These are phyloP conservation scores for Zanthoxylum bungeanum DNA, from an alignment of 345 rosid species.

Conservation along the genomic window DNA sequence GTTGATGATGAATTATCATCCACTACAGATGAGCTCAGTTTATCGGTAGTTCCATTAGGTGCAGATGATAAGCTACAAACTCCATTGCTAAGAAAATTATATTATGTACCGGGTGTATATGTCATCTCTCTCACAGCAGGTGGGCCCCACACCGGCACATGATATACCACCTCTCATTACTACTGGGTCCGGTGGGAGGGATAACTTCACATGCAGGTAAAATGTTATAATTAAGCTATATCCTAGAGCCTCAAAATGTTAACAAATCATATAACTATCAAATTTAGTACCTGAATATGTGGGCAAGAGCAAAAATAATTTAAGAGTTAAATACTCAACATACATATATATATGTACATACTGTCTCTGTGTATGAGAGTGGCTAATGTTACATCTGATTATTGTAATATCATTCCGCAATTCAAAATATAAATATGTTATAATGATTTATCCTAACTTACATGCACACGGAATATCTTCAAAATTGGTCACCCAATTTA, in stretches of 20 bases:
- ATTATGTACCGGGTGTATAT: no score
- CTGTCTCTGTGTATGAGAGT: no score
- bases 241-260: not conserved
- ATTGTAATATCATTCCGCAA: not conserved
- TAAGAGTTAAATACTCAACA: not conserved
- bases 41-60: conserved; percentile 62
- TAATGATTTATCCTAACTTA: not conserved
- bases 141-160: no score
- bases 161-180: no score
- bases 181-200: conserved; percentile 53
- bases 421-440: not conserved
- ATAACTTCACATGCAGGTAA: conserved; percentile 57
- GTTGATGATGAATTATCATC: conserved; percentile 99
- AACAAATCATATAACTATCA: conserved; percentile 1
- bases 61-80: conserved; percentile 48
- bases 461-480: not conserved
- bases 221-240: not conserved
- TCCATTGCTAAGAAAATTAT: conserved; percentile 56
- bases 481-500: not conserved
- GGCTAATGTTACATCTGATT: not conserved
- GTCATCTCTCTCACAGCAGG: no score
- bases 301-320: conserved; percentile 62
- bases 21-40: conserved; percentile 48
- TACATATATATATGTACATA: no score
- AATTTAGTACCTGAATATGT: conserved; percentile 73